Percentiles rank a stretch among this genome's conserved stretches.
phyloP scores from a whole-genome alignment of 2,329 filamentous ascomycete species.

The Fusarium burgessii region DNA sequence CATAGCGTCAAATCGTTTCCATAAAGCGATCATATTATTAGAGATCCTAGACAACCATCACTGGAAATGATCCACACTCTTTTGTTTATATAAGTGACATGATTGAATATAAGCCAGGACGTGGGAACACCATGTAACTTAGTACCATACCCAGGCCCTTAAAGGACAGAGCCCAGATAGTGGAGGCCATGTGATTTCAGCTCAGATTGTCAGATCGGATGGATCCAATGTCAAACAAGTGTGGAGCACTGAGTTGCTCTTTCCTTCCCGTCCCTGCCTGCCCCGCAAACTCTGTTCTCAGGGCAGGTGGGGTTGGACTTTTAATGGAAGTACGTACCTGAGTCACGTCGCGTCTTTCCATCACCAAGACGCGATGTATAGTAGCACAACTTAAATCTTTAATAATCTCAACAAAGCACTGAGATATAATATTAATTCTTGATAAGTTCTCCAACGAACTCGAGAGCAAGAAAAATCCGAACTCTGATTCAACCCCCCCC shows the following conservation, averaged over 20 bases:
- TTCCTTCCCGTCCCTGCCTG: background rate
- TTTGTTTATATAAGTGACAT: background rate
- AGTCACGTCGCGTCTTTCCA: background rate
- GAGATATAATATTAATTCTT: background rate
- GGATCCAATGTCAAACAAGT: background rate
- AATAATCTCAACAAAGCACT: background rate
- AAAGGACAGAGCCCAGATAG: background rate
- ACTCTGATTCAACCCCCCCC: background rate
- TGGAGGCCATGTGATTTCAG: background rate
- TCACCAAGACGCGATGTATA: background rate
- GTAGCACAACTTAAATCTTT: background rate
- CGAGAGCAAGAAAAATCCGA: no score
- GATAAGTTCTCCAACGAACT: background rate
- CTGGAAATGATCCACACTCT: background rate
- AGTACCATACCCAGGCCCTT: background rate
- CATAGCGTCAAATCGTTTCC: slow-evolving; percentile 30
- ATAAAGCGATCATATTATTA: slow-evolving; percentile 34
- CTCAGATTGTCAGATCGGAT: background rate
- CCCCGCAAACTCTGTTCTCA: background rate
- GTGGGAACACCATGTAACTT: background rate
- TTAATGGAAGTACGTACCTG: slow-evolving; percentile 21
- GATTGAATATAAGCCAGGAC: background rate
- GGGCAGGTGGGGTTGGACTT: background rate
- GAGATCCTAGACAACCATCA: slow-evolving; percentile 9
- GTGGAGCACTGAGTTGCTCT: background rate